phyloP scores from a whole-genome alignment of 306 rosid genomes.

The Abrus precatorius region DNA sequence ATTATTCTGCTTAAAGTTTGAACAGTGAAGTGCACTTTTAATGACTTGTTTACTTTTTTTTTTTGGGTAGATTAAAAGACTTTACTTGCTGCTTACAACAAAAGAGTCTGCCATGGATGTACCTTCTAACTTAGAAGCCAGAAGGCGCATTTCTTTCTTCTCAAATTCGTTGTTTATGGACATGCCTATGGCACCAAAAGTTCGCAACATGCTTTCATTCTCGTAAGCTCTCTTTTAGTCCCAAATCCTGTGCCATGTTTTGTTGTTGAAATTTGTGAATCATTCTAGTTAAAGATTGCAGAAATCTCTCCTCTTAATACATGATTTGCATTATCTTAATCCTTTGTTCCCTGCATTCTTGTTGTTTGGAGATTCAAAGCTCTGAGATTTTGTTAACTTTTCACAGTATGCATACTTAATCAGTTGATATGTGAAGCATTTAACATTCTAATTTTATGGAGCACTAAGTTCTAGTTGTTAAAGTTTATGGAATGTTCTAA shows the following conservation, averaged over 20 bases:
- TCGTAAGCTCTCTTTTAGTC: slow-evolving; percentile 68
- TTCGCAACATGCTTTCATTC: slow-evolving; percentile 99
- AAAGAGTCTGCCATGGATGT: slow-evolving; percentile 99
- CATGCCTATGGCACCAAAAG: slow-evolving; percentile 98
- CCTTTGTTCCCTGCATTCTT: slow-evolving; percentile 24
- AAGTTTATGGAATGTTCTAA: slow-evolving; percentile 7
- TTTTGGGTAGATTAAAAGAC: slow-evolving; percentile 78
- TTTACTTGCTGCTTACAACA: slow-evolving; percentile 83
- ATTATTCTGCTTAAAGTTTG: slow-evolving; percentile 17
- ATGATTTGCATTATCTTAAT: slow-evolving; percentile 16
- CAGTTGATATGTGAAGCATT: slow-evolving; percentile 15
- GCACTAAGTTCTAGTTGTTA: background rate
- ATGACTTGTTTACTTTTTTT: slow-evolving; percentile 28
- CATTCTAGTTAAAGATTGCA: background rate
- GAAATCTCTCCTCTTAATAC: background rate
- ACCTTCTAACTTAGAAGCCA: slow-evolving; percentile 97
- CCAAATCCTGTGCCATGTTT: background rate
- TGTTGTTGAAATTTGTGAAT: slow-evolving; percentile 36
- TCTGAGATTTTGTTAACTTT: background rate
- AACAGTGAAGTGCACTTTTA: slow-evolving; percentile 12
- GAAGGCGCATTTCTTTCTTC: slow-evolving; percentile 96
- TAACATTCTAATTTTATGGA: background rate
- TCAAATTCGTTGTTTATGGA: slow-evolving; percentile 97
- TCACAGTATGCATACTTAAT: slow-evolving; percentile 9
- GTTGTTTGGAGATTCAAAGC: background rate